phyloP scores from a whole-genome alignment of 176 grass and related monocot genomes.

The Phoenix roebelenii region DNA sequence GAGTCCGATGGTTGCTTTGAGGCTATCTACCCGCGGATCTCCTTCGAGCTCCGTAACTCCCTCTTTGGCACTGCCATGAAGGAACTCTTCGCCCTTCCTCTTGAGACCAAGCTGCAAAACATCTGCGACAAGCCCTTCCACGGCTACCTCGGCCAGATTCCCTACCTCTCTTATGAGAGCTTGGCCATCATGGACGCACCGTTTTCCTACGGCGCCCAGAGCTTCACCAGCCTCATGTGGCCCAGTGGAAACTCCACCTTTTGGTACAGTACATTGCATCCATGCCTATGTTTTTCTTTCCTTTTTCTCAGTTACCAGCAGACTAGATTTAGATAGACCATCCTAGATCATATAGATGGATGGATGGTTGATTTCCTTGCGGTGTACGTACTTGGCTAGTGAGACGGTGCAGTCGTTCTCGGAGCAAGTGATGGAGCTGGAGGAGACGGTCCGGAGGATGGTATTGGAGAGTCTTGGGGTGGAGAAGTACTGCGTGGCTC shows the following conservation, averaged over 20 bases:
- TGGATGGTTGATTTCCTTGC: neutral
- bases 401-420: slow-evolving; percentile 3
- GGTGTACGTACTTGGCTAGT: neutral
- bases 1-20: slow-evolving; percentile 10
- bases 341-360: no score
- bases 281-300: no score
- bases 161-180: slow-evolving; percentile 7
- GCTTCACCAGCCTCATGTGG: slow-evolving; percentile 1
- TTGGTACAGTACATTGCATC: neutral
- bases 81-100: slow-evolving; percentile 12
- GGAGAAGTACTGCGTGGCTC: neutral
- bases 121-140: neutral
- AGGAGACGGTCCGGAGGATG: slow-evolving; percentile 23
- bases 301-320: no score
- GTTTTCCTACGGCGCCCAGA: neutral
- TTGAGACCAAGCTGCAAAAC: slow-evolving; percentile 5
- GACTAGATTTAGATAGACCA: neutral
- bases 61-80: neutral
- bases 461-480: slow-evolving; percentile 22
- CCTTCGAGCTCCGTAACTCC: neutral
- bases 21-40: neutral
- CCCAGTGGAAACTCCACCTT: neutral
- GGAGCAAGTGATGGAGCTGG: slow-evolving; percentile 16
- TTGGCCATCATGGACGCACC: slow-evolving; percentile 1
- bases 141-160: slow-evolving; percentile 11